A percentile compares a stretch with the other conserved stretches of the same genome.
Conservation (phyloP, 345 rosid species). For the Populus euphratica region DNA sequence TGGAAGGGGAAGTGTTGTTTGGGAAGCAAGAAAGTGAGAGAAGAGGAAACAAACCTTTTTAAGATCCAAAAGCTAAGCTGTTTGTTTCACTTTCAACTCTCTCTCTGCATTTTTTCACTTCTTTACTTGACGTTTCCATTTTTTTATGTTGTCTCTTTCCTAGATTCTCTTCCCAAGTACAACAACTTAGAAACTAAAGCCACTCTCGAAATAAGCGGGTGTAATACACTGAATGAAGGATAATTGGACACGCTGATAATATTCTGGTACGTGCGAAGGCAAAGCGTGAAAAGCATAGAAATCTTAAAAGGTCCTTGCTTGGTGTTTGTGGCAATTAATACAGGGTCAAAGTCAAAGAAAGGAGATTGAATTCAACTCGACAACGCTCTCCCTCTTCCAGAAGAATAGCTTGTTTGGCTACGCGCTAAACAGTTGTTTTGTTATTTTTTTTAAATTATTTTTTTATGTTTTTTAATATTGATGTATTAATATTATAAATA, state of each 20-base stretch:
- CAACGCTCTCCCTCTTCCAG: background rate
- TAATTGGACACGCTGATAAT: background rate
- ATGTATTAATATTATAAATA: no score
- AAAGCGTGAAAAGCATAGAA: no score
- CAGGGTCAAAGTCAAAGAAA: slow-evolving; percentile 13
- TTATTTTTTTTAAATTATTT: no score
- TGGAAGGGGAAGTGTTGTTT: slow-evolving; percentile 30
- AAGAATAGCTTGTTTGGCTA: no score
- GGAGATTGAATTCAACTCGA: background rate
- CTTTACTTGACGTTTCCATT: background rate
- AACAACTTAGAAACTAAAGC: background rate
- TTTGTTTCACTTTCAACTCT: background rate
- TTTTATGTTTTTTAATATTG: no score
- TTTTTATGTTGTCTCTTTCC: background rate
- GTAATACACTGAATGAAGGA: background rate
- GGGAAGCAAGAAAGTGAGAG: slow-evolving; percentile 38
- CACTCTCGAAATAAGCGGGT: slow-evolving; percentile 11
- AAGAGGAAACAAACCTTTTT: slow-evolving; percentile 22
- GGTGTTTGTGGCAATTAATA: no score
- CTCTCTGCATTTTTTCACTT: slow-evolving; percentile 16
- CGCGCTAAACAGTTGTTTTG: no score
- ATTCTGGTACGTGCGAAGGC: no score
- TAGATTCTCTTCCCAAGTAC: slow-evolving; percentile 5
- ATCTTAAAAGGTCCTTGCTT: no score
- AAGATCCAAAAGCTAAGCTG: slow-evolving; percentile 39